Evolutionary conservation across 352 stramenopile genomes (phyloP).

Genomic region (Hyaloperonospora brassicae): DNA sequence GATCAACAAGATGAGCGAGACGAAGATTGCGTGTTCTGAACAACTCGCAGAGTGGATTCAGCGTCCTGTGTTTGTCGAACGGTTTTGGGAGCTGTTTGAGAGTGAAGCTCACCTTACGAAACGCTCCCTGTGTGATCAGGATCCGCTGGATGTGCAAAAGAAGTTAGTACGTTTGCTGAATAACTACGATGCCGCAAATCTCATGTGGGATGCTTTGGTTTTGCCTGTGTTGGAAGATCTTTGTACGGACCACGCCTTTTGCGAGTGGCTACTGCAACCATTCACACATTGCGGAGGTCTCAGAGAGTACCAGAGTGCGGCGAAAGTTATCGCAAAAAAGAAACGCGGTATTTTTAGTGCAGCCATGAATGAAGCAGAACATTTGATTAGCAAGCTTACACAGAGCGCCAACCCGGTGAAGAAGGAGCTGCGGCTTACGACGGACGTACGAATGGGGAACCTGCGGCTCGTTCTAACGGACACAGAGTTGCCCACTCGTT

Average conservation of each 20-base stretch:
- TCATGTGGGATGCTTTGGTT: conserved; percentile 54
- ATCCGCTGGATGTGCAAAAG: conserved; percentile 55
- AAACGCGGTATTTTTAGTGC: conserved; percentile 59
- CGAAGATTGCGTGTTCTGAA: too few relatives aligned
- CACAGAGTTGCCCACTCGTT: conserved; percentile 40
- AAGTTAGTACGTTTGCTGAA: conserved; percentile 65
- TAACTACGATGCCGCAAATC: conserved; percentile 58
- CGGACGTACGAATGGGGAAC: conserved; percentile 57
- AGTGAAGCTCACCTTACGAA: conserved; percentile 44
- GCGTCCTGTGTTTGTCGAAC: conserved; percentile 32
- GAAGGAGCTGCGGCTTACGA: conserved; percentile 49
- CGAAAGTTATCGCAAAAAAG: conserved; percentile 54
- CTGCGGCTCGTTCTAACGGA: conserved; percentile 56
- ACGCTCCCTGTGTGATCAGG: conserved; percentile 30
- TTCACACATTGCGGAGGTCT: conserved; percentile 61
- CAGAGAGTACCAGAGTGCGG: conserved; percentile 61
- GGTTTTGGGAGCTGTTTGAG: conserved; percentile 62
- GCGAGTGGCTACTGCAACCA: conserved; percentile 49
- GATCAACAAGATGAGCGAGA: too few relatives aligned
- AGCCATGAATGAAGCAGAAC: conserved; percentile 42
- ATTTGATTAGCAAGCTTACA: conserved; percentile 42
- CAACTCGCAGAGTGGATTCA: conserved; percentile 46
- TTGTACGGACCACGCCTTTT: conserved; percentile 32
- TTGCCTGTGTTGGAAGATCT: conserved; percentile 33
- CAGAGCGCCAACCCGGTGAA: conserved; percentile 35